A percentile compares a stretch with the other conserved stretches of the same genome.
Evolutionary conservation across 257 asterid species (phyloP).

Genomic region (Solanum sejunctum): DNA sequence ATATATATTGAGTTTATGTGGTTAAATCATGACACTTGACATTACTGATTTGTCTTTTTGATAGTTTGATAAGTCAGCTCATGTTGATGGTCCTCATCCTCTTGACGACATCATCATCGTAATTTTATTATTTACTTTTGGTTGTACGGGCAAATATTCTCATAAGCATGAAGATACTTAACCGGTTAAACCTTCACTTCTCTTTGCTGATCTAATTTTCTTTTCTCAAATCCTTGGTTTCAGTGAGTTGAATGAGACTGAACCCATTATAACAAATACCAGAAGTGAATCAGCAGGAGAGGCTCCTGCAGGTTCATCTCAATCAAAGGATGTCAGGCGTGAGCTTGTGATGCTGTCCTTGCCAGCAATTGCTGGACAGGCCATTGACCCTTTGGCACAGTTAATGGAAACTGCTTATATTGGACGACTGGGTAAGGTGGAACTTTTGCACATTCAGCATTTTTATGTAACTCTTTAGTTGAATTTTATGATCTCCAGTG

Average conservation of each 20-base stretch:
- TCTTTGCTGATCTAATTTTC: not conserved
- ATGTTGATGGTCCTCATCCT: not conserved
- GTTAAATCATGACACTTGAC: not conserved
- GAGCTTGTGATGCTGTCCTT: constrained; percentile 64
- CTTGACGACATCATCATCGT: not conserved
- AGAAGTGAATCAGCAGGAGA: constrained; percentile 19
- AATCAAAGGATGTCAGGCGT: constrained; percentile 26
- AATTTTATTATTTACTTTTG: not conserved
- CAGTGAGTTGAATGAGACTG: constrained; percentile 35
- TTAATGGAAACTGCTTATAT: constrained; percentile 86
- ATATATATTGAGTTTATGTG: not conserved
- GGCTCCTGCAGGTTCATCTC: constrained; percentile 9
- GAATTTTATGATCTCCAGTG: not conserved
- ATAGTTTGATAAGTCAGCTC: not conserved
- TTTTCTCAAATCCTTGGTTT: not conserved
- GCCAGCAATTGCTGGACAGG: constrained; percentile 93
- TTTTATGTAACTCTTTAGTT: not conserved
- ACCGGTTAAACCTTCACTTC: not conserved
- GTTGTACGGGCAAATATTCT: not conserved
- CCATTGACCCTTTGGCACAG: constrained; percentile 67
- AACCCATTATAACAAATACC: constrained; percentile 14
- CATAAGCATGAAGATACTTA: not conserved
- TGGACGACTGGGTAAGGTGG: constrained; percentile 67
- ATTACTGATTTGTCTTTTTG: not conserved
- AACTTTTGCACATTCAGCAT: not conserved